Evolutionary conservation across 2,329 filamentous ascomycete genomes (phyloP).

Genomic region (Pseudopithomyces maydicus): DNA sequence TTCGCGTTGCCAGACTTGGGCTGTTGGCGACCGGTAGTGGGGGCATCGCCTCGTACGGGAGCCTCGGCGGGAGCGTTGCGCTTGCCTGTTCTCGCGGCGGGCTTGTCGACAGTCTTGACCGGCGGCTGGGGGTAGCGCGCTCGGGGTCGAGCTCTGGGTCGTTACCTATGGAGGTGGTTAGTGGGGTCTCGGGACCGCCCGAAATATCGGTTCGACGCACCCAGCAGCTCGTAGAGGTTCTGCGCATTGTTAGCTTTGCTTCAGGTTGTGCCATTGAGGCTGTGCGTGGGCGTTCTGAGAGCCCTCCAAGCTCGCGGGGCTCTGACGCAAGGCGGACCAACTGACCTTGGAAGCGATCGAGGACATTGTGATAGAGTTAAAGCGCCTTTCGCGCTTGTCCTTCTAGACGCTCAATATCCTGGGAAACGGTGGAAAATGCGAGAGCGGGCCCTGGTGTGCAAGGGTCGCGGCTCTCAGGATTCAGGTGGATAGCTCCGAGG

Average conservation of each 20-base stretch:
- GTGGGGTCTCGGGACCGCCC: slow-evolving; percentile 17
- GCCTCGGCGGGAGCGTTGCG: slow-evolving; percentile 81
- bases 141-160: slow-evolving; percentile 74
- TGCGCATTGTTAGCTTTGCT: slow-evolving; percentile 53
- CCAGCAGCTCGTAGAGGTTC: slow-evolving; percentile 99
- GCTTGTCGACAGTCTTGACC: slow-evolving; percentile 89
- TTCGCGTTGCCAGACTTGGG: slow-evolving; percentile 69
- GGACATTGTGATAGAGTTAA: slow-evolving; percentile 47
- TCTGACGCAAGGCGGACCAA: slow-evolving; percentile 19
- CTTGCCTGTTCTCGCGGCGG: slow-evolving; percentile 76
- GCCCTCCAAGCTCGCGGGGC: slow-evolving; percentile 2
- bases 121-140: slow-evolving; percentile 71
- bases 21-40: slow-evolving; percentile 22
- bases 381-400: slow-evolving; percentile 53
- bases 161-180: slow-evolving; percentile 60
- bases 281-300: slow-evolving; percentile 5
- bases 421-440: slow-evolving; percentile 29
- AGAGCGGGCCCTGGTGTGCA: slow-evolving; percentile 46
- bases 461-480: slow-evolving; percentile 47
- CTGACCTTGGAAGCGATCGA: slow-evolving; percentile 52
- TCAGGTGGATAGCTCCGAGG: slow-evolving; percentile 13
- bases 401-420: slow-evolving; percentile 49
- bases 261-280: neutral
- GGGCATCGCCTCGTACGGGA: slow-evolving; percentile 53
- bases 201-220: slow-evolving; percentile 59